Conservation (phyloP, 208 protist species). For the Trichomonas vaginalis region DNA sequence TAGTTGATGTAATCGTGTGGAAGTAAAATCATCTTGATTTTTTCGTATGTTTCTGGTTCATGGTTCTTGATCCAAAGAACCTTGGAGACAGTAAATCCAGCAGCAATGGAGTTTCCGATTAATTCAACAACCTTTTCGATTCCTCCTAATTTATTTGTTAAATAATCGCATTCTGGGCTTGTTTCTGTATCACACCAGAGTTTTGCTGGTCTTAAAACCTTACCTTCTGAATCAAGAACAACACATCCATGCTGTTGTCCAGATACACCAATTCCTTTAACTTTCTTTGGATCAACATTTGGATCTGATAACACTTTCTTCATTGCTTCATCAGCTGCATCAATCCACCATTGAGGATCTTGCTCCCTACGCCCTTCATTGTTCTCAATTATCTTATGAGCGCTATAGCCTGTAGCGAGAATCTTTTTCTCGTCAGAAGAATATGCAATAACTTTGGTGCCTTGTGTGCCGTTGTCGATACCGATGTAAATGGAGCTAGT, state of each 20-base stretch:
- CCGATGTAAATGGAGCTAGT: not conserved
- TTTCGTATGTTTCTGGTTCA: not conserved
- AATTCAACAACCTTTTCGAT: not conserved
- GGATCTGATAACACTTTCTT: not conserved
- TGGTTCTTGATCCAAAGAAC: conserved; percentile 14
- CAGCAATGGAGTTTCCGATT: not conserved
- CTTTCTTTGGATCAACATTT: not conserved
- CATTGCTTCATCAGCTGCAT: not conserved
- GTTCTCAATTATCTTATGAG: not conserved
- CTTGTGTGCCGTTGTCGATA: not conserved
- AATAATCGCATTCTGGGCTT: not conserved
- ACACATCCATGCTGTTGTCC: conserved; percentile 19
- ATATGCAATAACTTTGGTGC: not conserved
- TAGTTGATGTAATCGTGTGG: conserved; percentile 15
- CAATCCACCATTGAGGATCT: not conserved
- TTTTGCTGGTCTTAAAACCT: not conserved
- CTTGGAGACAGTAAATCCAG: not conserved
- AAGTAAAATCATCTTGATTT: not conserved
- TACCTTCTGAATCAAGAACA: not conserved
- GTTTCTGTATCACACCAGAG: conserved; percentile 19
- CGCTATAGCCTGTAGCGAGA: not conserved
- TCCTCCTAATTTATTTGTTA: not conserved
- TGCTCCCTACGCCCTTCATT: not conserved
- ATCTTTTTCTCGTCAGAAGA: not conserved
- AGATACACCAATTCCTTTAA: conserved; percentile 3